These are phyloP conservation scores for Suhomyces chickasaworum DNA, from an alignment of 1,139 yeast species.

Conservation along the genomic window DNA sequence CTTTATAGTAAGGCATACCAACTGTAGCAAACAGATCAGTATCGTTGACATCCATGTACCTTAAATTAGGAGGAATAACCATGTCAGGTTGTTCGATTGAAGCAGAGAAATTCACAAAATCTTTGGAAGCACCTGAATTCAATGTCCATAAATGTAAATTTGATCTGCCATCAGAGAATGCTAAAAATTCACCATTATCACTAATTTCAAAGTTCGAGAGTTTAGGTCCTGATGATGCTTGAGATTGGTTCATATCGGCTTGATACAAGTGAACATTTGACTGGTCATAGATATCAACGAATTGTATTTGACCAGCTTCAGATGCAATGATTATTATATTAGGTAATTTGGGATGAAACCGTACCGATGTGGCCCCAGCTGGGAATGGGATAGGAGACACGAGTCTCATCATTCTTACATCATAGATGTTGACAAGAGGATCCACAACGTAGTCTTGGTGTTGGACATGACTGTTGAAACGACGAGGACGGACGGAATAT, in stretches of 20 bases:
- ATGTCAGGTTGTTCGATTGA: conserved; percentile 55
- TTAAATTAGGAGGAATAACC: conserved; percentile 24
- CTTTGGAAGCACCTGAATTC: conserved; percentile 31
- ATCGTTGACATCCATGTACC: conserved; percentile 38
- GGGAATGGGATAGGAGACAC: conserved; percentile 85
- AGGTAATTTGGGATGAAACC: conserved; percentile 85
- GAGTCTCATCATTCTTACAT: conserved; percentile 71
- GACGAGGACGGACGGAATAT: conserved; percentile 55
- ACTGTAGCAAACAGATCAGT: conserved; percentile 62
- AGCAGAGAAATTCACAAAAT: conserved; percentile 49
- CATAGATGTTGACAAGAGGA: conserved; percentile 83
- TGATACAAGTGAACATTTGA: conserved; percentile 62
- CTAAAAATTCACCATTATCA: conserved; percentile 77
- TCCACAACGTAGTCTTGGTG: conserved; percentile 49
- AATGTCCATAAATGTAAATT: conserved; percentile 77
- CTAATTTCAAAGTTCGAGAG: conserved; percentile 67
- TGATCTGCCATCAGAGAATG: conserved; percentile 67
- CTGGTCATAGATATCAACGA: conserved; percentile 81
- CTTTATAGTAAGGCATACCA: conserved; percentile 88
- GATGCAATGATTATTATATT: conserved; percentile 78
- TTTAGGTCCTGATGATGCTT: conserved; percentile 7
- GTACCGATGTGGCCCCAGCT: conserved; percentile 83
- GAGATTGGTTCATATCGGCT: conserved; percentile 49
- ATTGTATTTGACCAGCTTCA: conserved; percentile 77
- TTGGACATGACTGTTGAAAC: conserved; percentile 20